Percentiles rank a stretch among this genome's conserved stretches.
These are phyloP conservation scores for Saccharomyces hybrid DNA, from an alignment of 1,139 yeast species.

Conservation along the genomic window DNA sequence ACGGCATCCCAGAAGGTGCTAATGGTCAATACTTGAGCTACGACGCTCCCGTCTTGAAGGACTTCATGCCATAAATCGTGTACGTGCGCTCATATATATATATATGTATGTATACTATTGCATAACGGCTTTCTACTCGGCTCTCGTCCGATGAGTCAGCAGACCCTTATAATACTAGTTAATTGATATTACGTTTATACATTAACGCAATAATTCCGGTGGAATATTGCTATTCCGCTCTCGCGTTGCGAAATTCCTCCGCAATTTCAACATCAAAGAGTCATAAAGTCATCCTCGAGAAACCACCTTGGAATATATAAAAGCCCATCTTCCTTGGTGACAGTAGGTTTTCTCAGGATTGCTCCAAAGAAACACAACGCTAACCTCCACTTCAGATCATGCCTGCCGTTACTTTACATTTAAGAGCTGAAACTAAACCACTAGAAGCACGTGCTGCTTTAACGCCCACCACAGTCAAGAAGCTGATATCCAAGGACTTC, in stretches of 20 bases:
- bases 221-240: neutral
- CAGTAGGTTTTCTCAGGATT: slow-evolving; percentile 1
- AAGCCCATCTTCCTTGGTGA: neutral
- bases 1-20: slow-evolving; percentile 46
- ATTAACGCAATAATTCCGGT: too few relatives aligned
- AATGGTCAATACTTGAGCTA: slow-evolving; percentile 63
- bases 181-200: too few relatives aligned
- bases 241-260: neutral
- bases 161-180: too few relatives aligned
- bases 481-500: slow-evolving; percentile 81
- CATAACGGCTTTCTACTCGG: too few relatives aligned
- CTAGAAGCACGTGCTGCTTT: slow-evolving; percentile 95
- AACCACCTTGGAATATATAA: neutral
- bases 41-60: slow-evolving; percentile 38
- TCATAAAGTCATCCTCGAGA: neutral
- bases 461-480: slow-evolving; percentile 84
- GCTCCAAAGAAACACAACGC: neutral
- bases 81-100: too few relatives aligned
- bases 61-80: slow-evolving; percentile 1
- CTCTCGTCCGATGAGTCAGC: too few relatives aligned
- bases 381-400: slow-evolving; percentile 4
- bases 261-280: neutral
- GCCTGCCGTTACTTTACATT: slow-evolving; percentile 51
- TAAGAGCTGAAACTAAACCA: slow-evolving; percentile 96
- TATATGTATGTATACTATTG: too few relatives aligned